Evolutionary conservation across 1,139 yeast genomes (phyloP).

Genomic region (Lodderomyces jiufengensis): DNA sequence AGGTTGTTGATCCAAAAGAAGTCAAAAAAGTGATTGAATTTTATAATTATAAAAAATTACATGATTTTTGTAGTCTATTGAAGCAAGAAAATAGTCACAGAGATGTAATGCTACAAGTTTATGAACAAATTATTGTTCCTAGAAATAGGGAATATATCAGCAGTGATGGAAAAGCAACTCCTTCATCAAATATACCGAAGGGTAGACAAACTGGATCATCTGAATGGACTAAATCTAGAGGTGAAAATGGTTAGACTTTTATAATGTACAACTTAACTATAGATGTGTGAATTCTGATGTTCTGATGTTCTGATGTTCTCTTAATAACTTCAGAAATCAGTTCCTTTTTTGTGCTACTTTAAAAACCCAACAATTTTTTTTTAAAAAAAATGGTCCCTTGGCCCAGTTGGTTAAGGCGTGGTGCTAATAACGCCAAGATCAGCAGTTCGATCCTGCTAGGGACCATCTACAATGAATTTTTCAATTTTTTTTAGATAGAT

Average conservation of each 20-base stretch:
- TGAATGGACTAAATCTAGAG: constrained; percentile 72
- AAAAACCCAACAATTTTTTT: not conserved
- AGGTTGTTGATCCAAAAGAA: constrained; percentile 36
- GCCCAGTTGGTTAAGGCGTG: constrained; percentile 91
- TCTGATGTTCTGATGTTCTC: no score
- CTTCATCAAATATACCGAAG: constrained; percentile 17
- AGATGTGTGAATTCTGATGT: no score
- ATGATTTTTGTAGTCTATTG: constrained; percentile 23
- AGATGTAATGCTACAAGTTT: constrained; percentile 18
- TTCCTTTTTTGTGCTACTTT: no score
- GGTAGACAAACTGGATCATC: constrained; percentile 75
- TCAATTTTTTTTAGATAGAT: not conserved
- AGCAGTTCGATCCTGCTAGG: constrained; percentile 87
- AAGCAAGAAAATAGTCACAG: constrained; percentile 4
- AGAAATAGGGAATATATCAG: constrained; percentile 20
- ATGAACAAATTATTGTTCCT: constrained; percentile 25
- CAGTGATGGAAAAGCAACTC: constrained; percentile 10
- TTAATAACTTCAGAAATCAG: no score
- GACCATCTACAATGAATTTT: constrained; percentile 39
- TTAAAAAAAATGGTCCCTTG: constrained; percentile 67
- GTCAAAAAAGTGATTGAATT: constrained; percentile 34
- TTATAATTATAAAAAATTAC: constrained; percentile 32
- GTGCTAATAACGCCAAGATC: constrained; percentile 86
- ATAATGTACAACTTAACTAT: no score
- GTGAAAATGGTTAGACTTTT: constrained; percentile 68